Evolutionary conservation across 306 rosid species (phyloP), one percentile per base, ranked within the genome.

Genomic region (Lagenaria siceraria): DNA sequence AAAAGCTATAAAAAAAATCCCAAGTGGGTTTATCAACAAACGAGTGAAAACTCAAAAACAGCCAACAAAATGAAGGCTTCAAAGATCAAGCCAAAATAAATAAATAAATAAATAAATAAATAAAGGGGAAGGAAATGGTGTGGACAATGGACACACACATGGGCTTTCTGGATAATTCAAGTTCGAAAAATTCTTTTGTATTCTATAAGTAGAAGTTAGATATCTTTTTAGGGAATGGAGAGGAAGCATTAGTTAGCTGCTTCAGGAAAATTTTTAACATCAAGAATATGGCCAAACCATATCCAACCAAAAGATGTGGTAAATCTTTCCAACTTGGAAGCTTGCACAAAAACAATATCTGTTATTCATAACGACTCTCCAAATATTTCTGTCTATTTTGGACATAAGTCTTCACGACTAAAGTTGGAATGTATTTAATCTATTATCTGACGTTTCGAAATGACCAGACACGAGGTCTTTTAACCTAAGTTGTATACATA

Each of bases 1-100:
- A 70, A 70, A 70, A 70, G 76, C 76, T 70, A 70, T 46, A 24
- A 70, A 70, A n/a, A 7, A 48, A 70, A 14, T 7, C 76, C 58
- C 60, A 27, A 49, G 22, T 48, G 60, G 42, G 77, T 72, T 51
- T 72, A 72, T 72, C 5, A 72, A 18, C 27, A 42, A 70, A 43
- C 21, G 24, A 70, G 58, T 72, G 60, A 72, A 71, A 48, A 49
- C 60, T 49, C 17, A 27, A 48, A 72, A 72, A 27, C 77, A 25
- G 77, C 60, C 77, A 49, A 48, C 60, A 11, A 72, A 48, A 25
- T 72, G 55, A 49, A 72, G 59, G 42, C 59, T 49, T 15, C 27
- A 49, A 72, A 49, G 59, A 72, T 72, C 0, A 18, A 49, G 77
- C 77, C 77, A 72, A 49, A 49, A 9, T 2, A 24, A 70, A 33